These are phyloP conservation scores for Penicillium sp. DNA, from an alignment of 2,329 filamentous ascomycete genomes.

Conservation along the genomic window DNA sequence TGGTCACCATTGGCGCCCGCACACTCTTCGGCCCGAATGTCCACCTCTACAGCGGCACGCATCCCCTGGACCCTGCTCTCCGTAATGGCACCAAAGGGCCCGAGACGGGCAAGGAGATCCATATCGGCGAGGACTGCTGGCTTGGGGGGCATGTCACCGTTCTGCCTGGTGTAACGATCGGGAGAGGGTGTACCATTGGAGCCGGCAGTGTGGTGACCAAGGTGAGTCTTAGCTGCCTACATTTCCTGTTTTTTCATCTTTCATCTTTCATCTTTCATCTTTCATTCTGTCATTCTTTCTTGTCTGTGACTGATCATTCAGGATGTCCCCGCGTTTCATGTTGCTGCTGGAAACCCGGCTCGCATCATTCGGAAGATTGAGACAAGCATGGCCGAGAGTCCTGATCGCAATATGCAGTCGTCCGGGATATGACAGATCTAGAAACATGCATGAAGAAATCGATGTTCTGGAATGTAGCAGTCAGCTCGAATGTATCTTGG, in stretches of 20 bases:
- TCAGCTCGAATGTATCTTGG: neutral
- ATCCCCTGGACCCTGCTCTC: conserved; percentile 70
- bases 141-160: conserved; percentile 68
- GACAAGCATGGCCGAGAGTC: conserved; percentile 27
- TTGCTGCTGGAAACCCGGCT: conserved; percentile 40
- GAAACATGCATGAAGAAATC: neutral
- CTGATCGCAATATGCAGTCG: neutral
- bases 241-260: neutral
- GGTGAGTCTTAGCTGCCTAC: conserved; percentile 27
- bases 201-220: conserved; percentile 82
- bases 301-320: conserved; percentile 14
- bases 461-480: neutral
- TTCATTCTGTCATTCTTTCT: neutral
- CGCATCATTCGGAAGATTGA: conserved; percentile 37
- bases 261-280: too few relatives aligned
- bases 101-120: conserved; percentile 69
- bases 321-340: conserved; percentile 41
- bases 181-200: conserved; percentile 68
- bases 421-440: neutral
- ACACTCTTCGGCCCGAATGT: conserved; percentile 78
- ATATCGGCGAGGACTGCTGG: conserved; percentile 78
- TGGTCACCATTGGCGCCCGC: conserved; percentile 69
- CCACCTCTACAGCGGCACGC: conserved; percentile 68
- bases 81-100: conserved; percentile 72
- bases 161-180: conserved; percentile 73